Conservation (phyloP, 2,329 filamentous ascomycete species). For the Akanthomyces lecanii region DNA sequence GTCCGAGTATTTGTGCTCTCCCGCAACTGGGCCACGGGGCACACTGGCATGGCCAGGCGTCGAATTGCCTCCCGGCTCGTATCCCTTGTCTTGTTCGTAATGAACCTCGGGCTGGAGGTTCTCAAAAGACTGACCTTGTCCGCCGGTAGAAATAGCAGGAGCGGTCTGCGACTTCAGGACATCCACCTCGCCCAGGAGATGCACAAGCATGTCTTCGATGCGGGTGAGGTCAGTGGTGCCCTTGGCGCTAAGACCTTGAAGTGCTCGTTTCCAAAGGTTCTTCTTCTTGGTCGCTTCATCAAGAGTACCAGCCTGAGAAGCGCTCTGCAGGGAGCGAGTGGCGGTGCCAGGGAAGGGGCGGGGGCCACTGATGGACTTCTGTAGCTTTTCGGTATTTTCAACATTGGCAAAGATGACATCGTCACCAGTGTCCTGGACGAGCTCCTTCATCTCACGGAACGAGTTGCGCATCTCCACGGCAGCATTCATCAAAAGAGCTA, state of each 20-base stretch:
- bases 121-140: slow-evolving; percentile 61
- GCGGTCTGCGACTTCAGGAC: slow-evolving; percentile 63
- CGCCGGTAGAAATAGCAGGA: slow-evolving; percentile 38
- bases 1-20: slow-evolving; percentile 59
- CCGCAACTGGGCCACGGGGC: slow-evolving; percentile 57
- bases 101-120: slow-evolving; percentile 59
- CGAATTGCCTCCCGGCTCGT: slow-evolving; percentile 80
- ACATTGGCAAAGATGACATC: slow-evolving; percentile 81
- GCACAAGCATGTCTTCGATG: slow-evolving; percentile 89
- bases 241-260: slow-evolving; percentile 84
- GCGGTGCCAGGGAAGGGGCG: slow-evolving; percentile 70
- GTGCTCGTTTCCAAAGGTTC: slow-evolving; percentile 89
- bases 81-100: slow-evolving; percentile 67
- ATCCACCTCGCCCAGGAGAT: slow-evolving; percentile 88
- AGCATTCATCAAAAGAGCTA: slow-evolving; percentile 88
- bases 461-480: slow-evolving; percentile 96
- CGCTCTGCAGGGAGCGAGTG: slow-evolving; percentile 55
- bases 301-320: slow-evolving; percentile 50
- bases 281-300: slow-evolving; percentile 72
- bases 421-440: slow-evolving; percentile 79
- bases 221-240: slow-evolving; percentile 82
- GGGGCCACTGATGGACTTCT: slow-evolving; percentile 79
- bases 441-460: slow-evolving; percentile 90
- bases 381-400: slow-evolving; percentile 82
- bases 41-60: slow-evolving; percentile 65